Evolutionary conservation across 345 rosid species (phyloP).

Genomic region (Gossypium australe): DNA sequence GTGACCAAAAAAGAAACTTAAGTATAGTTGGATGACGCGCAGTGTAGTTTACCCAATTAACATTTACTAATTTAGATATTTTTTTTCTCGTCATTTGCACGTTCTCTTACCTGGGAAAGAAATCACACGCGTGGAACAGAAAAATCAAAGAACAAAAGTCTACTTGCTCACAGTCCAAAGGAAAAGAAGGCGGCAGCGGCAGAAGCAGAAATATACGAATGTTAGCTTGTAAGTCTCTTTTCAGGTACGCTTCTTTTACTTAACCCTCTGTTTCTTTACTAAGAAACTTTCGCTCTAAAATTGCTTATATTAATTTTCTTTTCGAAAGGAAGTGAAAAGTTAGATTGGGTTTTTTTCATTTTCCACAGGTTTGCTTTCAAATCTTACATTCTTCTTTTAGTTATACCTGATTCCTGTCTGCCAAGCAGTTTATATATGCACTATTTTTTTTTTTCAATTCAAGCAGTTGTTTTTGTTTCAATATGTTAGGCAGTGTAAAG

Average conservation of each 20-base stretch:
- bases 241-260: slow-evolving; percentile 17
- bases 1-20: no score
- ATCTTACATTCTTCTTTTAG: background rate
- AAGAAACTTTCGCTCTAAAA: background rate
- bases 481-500: background rate
- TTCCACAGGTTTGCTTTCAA: background rate
- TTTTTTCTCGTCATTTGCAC: background rate
- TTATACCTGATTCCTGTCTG: background rate
- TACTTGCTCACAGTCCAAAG: background rate
- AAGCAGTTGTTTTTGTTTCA: background rate
- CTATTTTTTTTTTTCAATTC: background rate
- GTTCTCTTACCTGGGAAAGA: background rate
- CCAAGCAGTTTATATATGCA: background rate
- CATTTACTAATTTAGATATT: no score
- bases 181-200: background rate
- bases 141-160: background rate
- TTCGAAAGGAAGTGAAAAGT: background rate
- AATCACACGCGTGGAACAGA: background rate
- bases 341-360: background rate
- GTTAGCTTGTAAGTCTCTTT: slow-evolving; percentile 20
- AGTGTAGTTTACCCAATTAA: no score
- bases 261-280: background rate
- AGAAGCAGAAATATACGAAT: slow-evolving; percentile 3
- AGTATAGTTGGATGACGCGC: no score
- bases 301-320: background rate